phyloP scores from a whole-genome alignment of 176 grass and related monocot genomes.

The Pharus latifolius region DNA sequence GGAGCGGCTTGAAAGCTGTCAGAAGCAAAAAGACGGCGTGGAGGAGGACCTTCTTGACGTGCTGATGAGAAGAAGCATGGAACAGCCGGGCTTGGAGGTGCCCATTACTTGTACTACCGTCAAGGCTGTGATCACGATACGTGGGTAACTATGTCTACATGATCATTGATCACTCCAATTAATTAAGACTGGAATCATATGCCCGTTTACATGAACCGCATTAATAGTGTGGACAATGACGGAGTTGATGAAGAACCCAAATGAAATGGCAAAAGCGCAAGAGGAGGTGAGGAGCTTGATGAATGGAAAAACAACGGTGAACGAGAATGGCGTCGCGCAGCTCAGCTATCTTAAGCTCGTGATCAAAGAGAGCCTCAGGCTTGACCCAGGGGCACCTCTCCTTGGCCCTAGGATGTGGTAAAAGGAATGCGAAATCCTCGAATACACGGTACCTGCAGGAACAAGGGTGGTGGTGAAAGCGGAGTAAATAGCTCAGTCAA shows the following conservation, averaged over 20 bases:
- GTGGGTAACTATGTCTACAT: too few relatives aligned
- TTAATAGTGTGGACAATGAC: background rate
- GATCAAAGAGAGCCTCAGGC: background rate
- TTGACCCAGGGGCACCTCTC: background rate
- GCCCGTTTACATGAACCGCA: background rate
- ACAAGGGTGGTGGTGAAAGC: background rate
- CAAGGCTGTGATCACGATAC: too few relatives aligned
- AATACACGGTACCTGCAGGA: background rate
- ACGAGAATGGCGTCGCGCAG: background rate
- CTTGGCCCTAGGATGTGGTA: background rate
- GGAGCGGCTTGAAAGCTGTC: too few relatives aligned
- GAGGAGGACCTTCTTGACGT: too few relatives aligned
- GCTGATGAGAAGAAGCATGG: too few relatives aligned
- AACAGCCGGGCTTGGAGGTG: too few relatives aligned
- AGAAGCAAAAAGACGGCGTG: too few relatives aligned
- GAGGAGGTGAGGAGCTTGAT: background rate
- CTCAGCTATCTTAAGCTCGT: background rate
- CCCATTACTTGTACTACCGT: too few relatives aligned
- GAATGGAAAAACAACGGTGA: background rate
- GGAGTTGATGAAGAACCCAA: background rate
- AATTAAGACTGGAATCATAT: too few relatives aligned
- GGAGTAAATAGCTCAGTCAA: too few relatives aligned
- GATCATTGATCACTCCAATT: too few relatives aligned
- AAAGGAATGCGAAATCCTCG: background rate
- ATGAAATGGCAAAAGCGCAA: background rate